Evolutionary conservation across 192 early-diverging fungal species (phyloP).

Genomic region (Umbelopsis sp.): DNA sequence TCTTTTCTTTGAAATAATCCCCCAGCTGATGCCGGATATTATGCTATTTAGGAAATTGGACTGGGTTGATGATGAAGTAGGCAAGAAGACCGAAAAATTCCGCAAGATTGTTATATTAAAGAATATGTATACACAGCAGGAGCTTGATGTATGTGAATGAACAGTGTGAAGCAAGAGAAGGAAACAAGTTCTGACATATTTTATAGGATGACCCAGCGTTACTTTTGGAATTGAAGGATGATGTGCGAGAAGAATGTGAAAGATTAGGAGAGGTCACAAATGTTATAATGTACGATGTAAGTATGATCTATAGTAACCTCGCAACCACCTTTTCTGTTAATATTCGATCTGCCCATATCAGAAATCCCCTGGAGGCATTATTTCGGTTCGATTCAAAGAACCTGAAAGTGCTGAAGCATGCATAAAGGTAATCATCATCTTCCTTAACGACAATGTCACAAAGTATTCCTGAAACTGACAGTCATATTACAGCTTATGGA

Average conservation of each 20-base stretch:
- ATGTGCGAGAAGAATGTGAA: slow-evolving; percentile 92
- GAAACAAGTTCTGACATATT: background rate
- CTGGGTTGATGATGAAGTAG: slow-evolving; percentile 81
- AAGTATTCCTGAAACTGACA: background rate
- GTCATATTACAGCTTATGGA: slow-evolving; percentile 70
- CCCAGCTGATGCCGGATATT: background rate
- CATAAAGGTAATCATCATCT: slow-evolving; percentile 63
- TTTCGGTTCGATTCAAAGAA: slow-evolving; percentile 89
- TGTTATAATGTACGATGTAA: slow-evolving; percentile 92
- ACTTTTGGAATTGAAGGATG: slow-evolving; percentile 90
- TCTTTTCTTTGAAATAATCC: background rate
- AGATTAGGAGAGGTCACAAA: slow-evolving; percentile 93
- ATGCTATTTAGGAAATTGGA: slow-evolving; percentile 71
- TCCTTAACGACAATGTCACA: background rate
- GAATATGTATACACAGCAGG: slow-evolving; percentile 90
- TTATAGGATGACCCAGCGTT: slow-evolving; percentile 78
- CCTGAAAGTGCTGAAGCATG: slow-evolving; percentile 77
- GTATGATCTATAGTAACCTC: slow-evolving; percentile 37
- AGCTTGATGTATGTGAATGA: slow-evolving; percentile 71
- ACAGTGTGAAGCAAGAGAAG: background rate
- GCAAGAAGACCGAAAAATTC: slow-evolving; percentile 74
- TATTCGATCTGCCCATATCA: slow-evolving; percentile 38
- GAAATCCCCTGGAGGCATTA: slow-evolving; percentile 78
- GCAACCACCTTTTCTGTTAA: slow-evolving; percentile 23
- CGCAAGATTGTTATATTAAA: slow-evolving; percentile 88